Conservation (phyloP, 306 rosid genomes). For the Cyamopsis tetragonoloba region DNA sequence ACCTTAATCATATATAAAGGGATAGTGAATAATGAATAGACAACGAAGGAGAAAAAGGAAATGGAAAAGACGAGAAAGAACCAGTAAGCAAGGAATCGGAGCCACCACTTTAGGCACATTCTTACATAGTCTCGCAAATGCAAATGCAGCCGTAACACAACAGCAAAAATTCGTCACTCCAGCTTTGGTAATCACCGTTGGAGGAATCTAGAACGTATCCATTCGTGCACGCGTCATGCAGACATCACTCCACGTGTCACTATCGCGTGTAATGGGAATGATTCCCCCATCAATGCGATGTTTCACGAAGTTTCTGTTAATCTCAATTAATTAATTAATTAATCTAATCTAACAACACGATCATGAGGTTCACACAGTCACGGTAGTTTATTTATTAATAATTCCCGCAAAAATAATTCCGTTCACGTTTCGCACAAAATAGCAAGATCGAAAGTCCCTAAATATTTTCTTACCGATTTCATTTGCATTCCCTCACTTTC, state of each 20-base stretch:
- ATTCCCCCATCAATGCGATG: not conserved
- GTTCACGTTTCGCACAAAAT: not conserved
- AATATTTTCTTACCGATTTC: not conserved
- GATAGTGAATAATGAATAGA: too few relatives aligned
- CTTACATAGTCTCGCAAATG: not conserved
- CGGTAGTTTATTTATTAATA: not conserved
- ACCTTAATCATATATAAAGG: too few relatives aligned
- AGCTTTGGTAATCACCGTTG: not conserved
- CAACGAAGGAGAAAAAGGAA: too few relatives aligned
- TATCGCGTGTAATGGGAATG: not conserved
- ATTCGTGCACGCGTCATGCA: not conserved
- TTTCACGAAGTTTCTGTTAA: conserved; percentile 23
- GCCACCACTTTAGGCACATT: not conserved
- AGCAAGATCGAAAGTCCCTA: not conserved
- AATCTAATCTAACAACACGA: not conserved
- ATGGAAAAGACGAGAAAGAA: too few relatives aligned
- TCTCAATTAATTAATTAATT: not conserved
- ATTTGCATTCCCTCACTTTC: not conserved
- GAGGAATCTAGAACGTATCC: conserved; percentile 1
- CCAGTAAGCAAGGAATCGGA: too few relatives aligned
- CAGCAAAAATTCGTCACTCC: not conserved
- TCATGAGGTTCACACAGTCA: too few relatives aligned
- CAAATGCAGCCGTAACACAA: not conserved
- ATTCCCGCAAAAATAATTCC: not conserved
- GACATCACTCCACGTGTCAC: not conserved